Percentiles rank a stretch among this genome's conserved stretches.
Conservation (phyloP, 2,329 filamentous ascomycete genomes). For the Aspergillus fijiensis region DNA sequence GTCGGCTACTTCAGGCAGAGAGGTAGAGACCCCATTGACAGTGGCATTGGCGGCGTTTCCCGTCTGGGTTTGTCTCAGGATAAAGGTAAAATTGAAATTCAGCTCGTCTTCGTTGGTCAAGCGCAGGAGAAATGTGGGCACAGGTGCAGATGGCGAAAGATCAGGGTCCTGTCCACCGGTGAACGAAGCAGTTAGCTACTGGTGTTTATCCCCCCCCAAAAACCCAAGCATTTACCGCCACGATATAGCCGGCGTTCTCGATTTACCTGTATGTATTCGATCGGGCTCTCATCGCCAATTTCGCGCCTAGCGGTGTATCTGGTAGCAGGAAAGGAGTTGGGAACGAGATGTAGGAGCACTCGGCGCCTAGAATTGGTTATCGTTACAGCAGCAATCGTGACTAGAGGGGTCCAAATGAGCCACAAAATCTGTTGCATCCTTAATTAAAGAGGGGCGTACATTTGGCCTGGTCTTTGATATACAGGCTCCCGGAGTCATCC, state of each 20-base stretch:
- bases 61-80: conserved; percentile 61
- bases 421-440: neutral
- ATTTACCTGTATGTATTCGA: conserved; percentile 88
- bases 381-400: conserved; percentile 80
- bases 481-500: conserved; percentile 75
- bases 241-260: neutral
- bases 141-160: conserved; percentile 42
- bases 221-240: neutral
- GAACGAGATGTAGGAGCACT: conserved; percentile 72
- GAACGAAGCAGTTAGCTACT: conserved; percentile 22
- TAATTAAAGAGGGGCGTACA: conserved; percentile 52
- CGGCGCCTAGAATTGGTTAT: conserved; percentile 78
- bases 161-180: conserved; percentile 70
- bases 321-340: conserved; percentile 84
- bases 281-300: conserved; percentile 67
- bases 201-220: neutral
- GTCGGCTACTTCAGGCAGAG: conserved; percentile 56
- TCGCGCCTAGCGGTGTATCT: conserved; percentile 73
- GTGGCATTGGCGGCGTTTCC: conserved; percentile 52
- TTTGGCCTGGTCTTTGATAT: conserved; percentile 86
- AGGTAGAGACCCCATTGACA: conserved; percentile 52
- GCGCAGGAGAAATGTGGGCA: conserved; percentile 78
- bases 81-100: conserved; percentile 87
- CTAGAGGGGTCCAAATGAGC: conserved; percentile 48
- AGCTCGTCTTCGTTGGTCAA: conserved; percentile 89